Percentiles rank a stretch among this genome's conserved stretches.
Conservation (phyloP, 371 early-diverging fungal species). For the Entomophthora muscae region DNA sequence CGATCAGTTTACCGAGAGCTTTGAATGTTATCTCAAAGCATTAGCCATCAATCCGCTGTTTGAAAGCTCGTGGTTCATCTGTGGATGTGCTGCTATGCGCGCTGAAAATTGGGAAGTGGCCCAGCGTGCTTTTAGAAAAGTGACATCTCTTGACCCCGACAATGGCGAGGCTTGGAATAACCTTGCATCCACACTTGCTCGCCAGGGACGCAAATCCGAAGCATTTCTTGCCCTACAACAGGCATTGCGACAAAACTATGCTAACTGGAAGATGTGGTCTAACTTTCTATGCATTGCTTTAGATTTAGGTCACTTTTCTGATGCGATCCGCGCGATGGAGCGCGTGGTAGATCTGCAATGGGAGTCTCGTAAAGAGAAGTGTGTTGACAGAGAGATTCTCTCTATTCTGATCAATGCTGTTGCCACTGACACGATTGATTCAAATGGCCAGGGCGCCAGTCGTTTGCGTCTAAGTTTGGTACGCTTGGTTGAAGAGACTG, state of each 20-base stretch:
- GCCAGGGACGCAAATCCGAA: slow-evolving; percentile 39
- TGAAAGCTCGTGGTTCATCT: slow-evolving; percentile 86
- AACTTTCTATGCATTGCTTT: slow-evolving; percentile 65
- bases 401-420: slow-evolving; percentile 51
- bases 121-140: slow-evolving; percentile 52
- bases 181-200: slow-evolving; percentile 65
- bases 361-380: slow-evolving; percentile 35
- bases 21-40: slow-evolving; percentile 47
- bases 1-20: slow-evolving; percentile 27
- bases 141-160: slow-evolving; percentile 50
- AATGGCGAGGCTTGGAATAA: slow-evolving; percentile 96
- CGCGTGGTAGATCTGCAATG: slow-evolving; percentile 59
- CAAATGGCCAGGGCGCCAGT: slow-evolving; percentile 24
- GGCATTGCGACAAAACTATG: slow-evolving; percentile 59
- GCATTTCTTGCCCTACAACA: slow-evolving; percentile 71
- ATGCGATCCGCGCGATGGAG: slow-evolving; percentile 73
- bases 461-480: slow-evolving; percentile 23
- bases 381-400: slow-evolving; percentile 60
- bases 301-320: slow-evolving; percentile 59
- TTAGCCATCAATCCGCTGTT: slow-evolving; percentile 85
- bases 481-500: slow-evolving; percentile 37
- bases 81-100: slow-evolving; percentile 87
- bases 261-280: slow-evolving; percentile 82
- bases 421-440: slow-evolving; percentile 38
- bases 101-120: slow-evolving; percentile 59